These are phyloP conservation scores for Candida hispaniensis DNA, from an alignment of 805 yeast genomes.

Conservation along the genomic window DNA sequence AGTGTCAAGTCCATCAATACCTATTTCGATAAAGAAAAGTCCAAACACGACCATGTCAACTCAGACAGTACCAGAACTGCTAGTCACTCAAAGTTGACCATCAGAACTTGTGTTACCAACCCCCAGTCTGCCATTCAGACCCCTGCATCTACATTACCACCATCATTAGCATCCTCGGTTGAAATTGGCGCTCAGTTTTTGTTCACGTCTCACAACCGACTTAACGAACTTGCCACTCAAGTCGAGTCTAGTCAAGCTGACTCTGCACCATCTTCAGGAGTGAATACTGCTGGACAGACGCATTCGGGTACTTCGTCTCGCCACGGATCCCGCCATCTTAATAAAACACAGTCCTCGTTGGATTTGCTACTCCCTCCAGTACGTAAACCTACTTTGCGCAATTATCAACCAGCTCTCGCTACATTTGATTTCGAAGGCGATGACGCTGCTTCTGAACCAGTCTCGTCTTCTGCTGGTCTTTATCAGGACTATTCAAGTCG, in stretches of 20 bases:
- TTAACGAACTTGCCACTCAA: conserved; percentile 7
- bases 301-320: conserved; percentile 9
- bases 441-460: conserved; percentile 3
- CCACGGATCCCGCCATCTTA: conserved; percentile 11
- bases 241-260: background rate
- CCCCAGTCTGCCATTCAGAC: conserved; percentile 28
- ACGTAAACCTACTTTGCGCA: conserved; percentile 13
- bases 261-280: background rate
- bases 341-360: conserved; percentile 14
- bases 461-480: background rate
- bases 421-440: conserved; percentile 9
- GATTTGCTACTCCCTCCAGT: conserved; percentile 19
- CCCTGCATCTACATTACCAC: conserved; percentile 27
- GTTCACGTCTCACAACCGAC: conserved; percentile 18
- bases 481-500: conserved; percentile 14
- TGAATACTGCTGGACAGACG: conserved; percentile 5
- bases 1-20: conserved; percentile 2
- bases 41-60: background rate
- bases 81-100: conserved; percentile 18
- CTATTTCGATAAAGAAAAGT: background rate
- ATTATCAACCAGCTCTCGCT: conserved; percentile 16
- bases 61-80: conserved; percentile 21
- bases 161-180: conserved; percentile 21
- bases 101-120: conserved; percentile 22
- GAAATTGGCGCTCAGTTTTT: conserved; percentile 28